These are phyloP conservation scores for Termitomyces sp. DNA, from an alignment of 768 basidiomycete genomes.

Conservation along the genomic window DNA sequence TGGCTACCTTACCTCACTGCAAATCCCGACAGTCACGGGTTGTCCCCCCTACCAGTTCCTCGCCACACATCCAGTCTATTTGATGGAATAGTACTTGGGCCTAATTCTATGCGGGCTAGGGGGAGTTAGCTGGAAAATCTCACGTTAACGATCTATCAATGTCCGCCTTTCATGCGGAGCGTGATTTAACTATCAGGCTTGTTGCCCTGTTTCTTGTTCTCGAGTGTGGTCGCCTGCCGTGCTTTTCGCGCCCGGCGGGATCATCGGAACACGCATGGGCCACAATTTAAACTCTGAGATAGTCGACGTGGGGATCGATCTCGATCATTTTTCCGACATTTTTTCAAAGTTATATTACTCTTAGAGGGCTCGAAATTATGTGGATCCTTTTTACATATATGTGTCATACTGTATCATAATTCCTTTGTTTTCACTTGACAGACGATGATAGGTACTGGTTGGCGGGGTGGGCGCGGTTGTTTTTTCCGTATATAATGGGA, in stretches of 20 bases:
- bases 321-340: not conserved
- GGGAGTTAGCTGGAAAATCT: not conserved
- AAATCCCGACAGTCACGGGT: not conserved
- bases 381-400: not conserved
- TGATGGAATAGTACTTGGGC: not conserved
- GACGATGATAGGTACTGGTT: not conserved
- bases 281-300: not conserved
- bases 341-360: not conserved
- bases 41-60: not conserved
- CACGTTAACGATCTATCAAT: constrained; percentile 1
- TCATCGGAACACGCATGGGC: not conserved
- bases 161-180: constrained; percentile 1
- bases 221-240: not conserved
- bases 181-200: not conserved
- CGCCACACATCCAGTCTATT: not conserved
- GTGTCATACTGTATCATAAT: not conserved
- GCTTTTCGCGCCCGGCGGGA: not conserved
- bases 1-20: not conserved
- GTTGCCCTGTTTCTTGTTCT: not conserved
- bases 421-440: not conserved
- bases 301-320: not conserved
- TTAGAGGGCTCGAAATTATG: not conserved
- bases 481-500: not conserved
- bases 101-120: not conserved
- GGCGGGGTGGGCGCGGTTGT: not conserved